These are phyloP conservation scores for Eucalyptus guilfoylei DNA, from an alignment of 345 rosid species.

Conservation along the genomic window DNA sequence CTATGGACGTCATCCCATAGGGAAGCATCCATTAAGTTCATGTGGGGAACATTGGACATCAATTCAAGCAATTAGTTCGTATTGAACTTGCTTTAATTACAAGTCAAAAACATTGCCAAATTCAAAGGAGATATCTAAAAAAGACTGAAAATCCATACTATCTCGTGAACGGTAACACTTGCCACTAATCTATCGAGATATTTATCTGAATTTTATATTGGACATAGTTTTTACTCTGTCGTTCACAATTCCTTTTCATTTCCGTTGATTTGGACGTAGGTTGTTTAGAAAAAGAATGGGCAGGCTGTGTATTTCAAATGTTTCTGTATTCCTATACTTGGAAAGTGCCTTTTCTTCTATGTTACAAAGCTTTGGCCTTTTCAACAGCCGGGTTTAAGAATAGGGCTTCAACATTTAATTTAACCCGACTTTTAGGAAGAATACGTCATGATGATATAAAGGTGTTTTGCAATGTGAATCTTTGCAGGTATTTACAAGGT, in stretches of 20 bases:
- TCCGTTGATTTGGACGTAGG: neutral
- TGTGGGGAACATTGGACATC: neutral
- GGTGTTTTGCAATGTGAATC: neutral
- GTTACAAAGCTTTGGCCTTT: neutral
- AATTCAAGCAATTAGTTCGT: neutral
- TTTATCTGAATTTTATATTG: neutral
- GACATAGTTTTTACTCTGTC: neutral
- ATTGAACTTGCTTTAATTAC: neutral
- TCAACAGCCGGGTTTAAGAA: neutral
- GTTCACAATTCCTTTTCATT: neutral
- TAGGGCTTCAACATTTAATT: neutral
- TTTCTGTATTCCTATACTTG: neutral
- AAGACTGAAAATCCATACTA: no score
- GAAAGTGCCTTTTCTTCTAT: neutral
- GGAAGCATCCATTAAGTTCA: neutral
- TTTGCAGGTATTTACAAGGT: neutral
- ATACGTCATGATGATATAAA: neutral
- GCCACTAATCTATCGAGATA: neutral
- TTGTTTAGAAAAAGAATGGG: neutral
- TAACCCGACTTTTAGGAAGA: neutral
- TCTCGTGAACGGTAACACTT: neutral
- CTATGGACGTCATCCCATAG: neutral
- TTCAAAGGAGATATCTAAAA: neutral
- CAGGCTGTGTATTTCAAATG: neutral
- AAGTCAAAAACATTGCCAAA: neutral